Conservation (phyloP, 2,329 filamentous ascomycete genomes). For the Aspergillus niger region DNA sequence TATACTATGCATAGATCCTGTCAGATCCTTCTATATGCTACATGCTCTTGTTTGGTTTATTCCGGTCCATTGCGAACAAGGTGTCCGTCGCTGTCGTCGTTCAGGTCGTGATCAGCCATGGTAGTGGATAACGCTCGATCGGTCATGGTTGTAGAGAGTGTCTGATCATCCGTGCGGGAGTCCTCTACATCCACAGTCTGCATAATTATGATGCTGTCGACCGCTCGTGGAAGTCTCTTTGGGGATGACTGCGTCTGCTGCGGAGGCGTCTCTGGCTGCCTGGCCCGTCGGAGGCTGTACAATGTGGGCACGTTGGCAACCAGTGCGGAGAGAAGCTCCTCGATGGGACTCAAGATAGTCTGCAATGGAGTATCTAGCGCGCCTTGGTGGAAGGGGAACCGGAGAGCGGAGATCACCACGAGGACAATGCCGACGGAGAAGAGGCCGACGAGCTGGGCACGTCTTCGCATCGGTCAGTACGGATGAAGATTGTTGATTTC, state of each 20-base stretch:
- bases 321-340: constrained; percentile 12
- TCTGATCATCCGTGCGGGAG: neutral
- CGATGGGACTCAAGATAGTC: constrained; percentile 7
- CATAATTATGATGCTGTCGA: constrained; percentile 4
- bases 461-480: constrained; percentile 2
- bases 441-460: constrained; percentile 9
- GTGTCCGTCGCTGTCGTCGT: neutral
- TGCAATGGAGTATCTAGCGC: constrained; percentile 6
- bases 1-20: neutral
- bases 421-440: constrained; percentile 16
- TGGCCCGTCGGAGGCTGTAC: constrained; percentile 10
- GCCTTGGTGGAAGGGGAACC: constrained; percentile 7
- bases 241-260: neutral
- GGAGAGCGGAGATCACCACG: constrained; percentile 12
- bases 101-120: too few species aligned
- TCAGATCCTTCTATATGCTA: neutral
- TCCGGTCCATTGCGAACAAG: neutral
- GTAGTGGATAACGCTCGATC: neutral
- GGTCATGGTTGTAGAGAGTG: neutral
- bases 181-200: constrained; percentile 9
- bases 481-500: too few species aligned
- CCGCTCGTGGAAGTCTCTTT: neutral
- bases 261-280: neutral
- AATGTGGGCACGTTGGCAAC: constrained; percentile 17
- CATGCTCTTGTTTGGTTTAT: neutral